Base-by-base conservation (phyloP, 805 yeast species). In the Middelhovenomyces tepae region DNA sequence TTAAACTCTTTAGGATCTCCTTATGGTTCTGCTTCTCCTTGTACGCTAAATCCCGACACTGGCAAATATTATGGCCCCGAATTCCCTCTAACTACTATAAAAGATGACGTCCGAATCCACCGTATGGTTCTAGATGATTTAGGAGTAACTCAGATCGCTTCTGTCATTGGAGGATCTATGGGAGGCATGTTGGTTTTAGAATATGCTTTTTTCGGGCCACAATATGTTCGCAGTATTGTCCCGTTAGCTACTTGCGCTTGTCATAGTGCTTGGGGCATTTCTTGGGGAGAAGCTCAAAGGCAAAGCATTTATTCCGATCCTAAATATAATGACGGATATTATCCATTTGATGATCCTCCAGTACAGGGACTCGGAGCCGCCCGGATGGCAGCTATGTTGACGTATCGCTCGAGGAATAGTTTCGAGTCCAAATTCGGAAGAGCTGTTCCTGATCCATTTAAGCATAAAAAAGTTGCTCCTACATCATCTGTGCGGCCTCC, bases 281-380 rank as follows among this genome's bases (percentile, higher is more conserved):
- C 95, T 3, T 91, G 98, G 98, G 89, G 94, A 35, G 98, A 91
- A 53, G 94, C 98, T 2, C 98, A 91, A 59, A 71, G 98, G 47
- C 98, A 91, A 55, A 77, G 94, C 42, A 85, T 91, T 18, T 91
- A 87, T 58, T 79, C 94, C 8, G 98, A 91, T 54, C 97, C 97
- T 7, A 80, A 81, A 51, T 91, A 86, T 55, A 67, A 72, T 36
- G 95, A 87, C 50, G 98, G 98, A 1, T 86, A 83, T 57, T 89
- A 84, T 53, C 60, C 75, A 8, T 62, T 71, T 20, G 69, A 71
- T n/a, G 84, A 78, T 36, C 93, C 86, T 4, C 98, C 98, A 3
- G 64, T 64, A 16, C 69, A 77, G 7, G 98, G 98, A 0, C 61
- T 91, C 15, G 81, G 94, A 16, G 98, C 98, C 5, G 98, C 98